Evolutionary conservation across 192 early-diverging fungal genomes (phyloP), one percentile per base, ranked within the genome.

Genomic region (Mortierella antarctica): DNA sequence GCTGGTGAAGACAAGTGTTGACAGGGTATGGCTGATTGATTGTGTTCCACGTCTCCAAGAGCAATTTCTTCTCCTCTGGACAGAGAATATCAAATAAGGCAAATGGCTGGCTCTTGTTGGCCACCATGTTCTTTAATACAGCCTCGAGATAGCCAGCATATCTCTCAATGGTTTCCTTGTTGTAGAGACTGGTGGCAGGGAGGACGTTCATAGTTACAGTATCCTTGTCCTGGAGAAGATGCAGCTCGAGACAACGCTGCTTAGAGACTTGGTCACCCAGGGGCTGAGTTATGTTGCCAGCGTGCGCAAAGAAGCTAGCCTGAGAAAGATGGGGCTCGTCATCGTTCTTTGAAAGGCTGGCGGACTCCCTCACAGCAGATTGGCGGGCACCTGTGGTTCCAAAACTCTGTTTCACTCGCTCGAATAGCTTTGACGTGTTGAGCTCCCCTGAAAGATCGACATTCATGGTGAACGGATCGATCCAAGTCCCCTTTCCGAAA

Each of bases 111-210:
- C 10, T 65, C 52, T 21, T 51, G 10, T 65, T 51, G 50, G 63
- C 52, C 54, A 41, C 63, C 50, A 65, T 50, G 11, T 51, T 51
- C 23, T 23, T 53, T 3, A 65, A 39, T 40, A 65, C 54, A 12
- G 45, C 52, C n/a, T 41, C n/a, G 15, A 65, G 63, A 54, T 65
- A 65, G 52, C 51, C 63, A 23, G 54, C 63, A 9, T 65, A 51
- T 18, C 63, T 49, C 63, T 65, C 63, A 53, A 65, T 65, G 31
- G 50, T 53, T 39, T 31, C 23, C 15, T 49, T 54, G 14, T 65
- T 51, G 48, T 54, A 65, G 63, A 65, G 63, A 9, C 50, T 50
- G n/a, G 31, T 18, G 13, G 63, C 49, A 44, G 52, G 44, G 46
- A 10, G 14, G 50, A 65, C 53, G 31, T 31, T 31, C 31, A 31